These are phyloP conservation scores for Quercus suber DNA, from an alignment of 306 rosid genomes.

Conservation along the genomic window DNA sequence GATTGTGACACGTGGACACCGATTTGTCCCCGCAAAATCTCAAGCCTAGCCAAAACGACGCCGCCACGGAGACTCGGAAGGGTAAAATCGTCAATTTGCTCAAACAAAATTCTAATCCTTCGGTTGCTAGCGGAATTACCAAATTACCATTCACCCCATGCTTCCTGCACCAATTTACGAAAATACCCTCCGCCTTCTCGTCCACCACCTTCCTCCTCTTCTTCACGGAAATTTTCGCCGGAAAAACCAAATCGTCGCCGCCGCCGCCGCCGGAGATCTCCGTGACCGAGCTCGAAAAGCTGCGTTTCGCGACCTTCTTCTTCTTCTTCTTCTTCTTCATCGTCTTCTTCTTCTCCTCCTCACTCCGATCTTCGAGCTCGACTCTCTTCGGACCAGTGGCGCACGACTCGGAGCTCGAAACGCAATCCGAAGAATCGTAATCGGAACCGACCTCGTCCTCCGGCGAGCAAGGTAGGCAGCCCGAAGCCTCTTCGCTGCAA, in stretches of 20 bases:
- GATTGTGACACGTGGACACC: conserved; percentile 29
- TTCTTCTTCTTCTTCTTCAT: neutral
- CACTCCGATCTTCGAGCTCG: neutral
- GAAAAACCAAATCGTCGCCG: neutral
- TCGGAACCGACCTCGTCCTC: neutral
- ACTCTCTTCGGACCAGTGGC: neutral
- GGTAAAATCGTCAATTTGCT: conserved; percentile 31
- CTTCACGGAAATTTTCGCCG: neutral
- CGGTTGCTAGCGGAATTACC: conserved; percentile 4
- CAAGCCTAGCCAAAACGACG: conserved; percentile 70
- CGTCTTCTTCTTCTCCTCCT: neutral
- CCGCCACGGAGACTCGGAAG: conserved; percentile 45
- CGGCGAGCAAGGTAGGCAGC: conserved; percentile 27
- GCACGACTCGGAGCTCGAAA: conserved; percentile 21
- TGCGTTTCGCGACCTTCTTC: neutral
- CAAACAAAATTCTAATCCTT: conserved; percentile 17
- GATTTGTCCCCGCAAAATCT: conserved; percentile 27
- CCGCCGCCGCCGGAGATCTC: neutral
- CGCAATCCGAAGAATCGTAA: conserved; percentile 12
- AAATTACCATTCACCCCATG: conserved; percentile 9
- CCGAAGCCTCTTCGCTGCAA: conserved; percentile 20
- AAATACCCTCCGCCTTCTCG: conserved; percentile 11
- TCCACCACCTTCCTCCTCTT: neutral
- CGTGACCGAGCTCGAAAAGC: conserved; percentile 17
- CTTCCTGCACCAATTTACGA: conserved; percentile 25